A percentile compares a stretch with the other conserved stretches of the same genome.
These are phyloP conservation scores for Populus simonii DNA, from an alignment of 345 rosid genomes.

Conservation along the genomic window DNA sequence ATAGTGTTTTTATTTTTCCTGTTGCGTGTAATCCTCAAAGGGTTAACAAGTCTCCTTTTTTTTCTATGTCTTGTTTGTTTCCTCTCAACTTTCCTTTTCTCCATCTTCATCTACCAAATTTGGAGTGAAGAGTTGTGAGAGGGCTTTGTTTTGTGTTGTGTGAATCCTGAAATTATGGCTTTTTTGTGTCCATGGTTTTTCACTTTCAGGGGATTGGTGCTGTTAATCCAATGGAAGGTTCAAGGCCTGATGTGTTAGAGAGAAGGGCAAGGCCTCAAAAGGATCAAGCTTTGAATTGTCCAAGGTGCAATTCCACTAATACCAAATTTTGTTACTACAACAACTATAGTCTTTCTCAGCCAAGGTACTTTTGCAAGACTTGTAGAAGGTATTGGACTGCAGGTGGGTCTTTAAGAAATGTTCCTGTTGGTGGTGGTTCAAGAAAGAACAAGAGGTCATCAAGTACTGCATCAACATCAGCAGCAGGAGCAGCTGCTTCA, in stretches of 20 bases:
- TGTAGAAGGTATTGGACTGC: slow-evolving; percentile 64
- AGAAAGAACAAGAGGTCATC: slow-evolving; percentile 52
- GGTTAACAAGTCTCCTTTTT: slow-evolving; percentile 20
- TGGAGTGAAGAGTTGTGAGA: neutral
- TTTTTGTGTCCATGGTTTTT: slow-evolving; percentile 9
- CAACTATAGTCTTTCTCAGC: slow-evolving; percentile 60
- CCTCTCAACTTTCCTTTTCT: neutral
- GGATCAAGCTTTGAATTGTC: slow-evolving; percentile 49
- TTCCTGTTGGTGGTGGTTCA: slow-evolving; percentile 62
- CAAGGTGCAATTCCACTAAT: slow-evolving; percentile 50
- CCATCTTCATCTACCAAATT: neutral
- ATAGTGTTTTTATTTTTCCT: slow-evolving; percentile 7
- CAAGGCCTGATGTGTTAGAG: slow-evolving; percentile 22
- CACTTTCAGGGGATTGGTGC: slow-evolving; percentile 36
- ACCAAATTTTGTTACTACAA: slow-evolving; percentile 62
- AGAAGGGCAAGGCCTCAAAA: slow-evolving; percentile 38
- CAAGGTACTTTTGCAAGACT: slow-evolving; percentile 56
- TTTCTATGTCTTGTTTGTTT: slow-evolving; percentile 26
- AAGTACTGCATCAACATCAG: slow-evolving; percentile 19
- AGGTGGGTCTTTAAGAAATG: slow-evolving; percentile 57
- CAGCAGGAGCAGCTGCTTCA: neutral
- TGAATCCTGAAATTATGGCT: slow-evolving; percentile 29
- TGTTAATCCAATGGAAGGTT: slow-evolving; percentile 37
- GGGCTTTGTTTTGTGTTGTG: neutral
- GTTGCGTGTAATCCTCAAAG: slow-evolving; percentile 20